phyloP scores from a whole-genome alignment of 1,284 basidiomycete genomes.

The Cutaneotrichosporon sp. region DNA sequence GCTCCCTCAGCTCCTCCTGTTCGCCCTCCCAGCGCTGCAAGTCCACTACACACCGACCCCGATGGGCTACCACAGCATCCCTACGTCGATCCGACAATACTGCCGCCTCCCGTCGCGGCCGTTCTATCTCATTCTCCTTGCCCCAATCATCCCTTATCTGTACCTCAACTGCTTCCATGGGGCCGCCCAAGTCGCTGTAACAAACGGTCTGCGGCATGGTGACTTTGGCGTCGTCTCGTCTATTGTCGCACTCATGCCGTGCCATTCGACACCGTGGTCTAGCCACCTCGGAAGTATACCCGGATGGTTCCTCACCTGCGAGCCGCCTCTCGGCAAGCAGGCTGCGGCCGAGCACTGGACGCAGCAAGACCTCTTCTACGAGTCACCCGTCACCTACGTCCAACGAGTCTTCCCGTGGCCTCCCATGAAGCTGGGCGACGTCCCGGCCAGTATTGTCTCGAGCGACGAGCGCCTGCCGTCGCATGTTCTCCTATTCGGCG shows the following conservation, averaged over 20 bases:
- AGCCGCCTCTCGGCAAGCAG: slow-evolving; percentile 67
- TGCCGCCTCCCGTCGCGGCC: slow-evolving; percentile 43
- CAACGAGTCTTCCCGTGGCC: slow-evolving; percentile 62
- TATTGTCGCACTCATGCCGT: slow-evolving; percentile 89
- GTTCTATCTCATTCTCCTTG: slow-evolving; percentile 59
- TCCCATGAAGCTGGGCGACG: slow-evolving; percentile 12
- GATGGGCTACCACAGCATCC: slow-evolving; percentile 16
- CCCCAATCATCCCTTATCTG: slow-evolving; percentile 61
- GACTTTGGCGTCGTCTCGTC: slow-evolving; percentile 48
- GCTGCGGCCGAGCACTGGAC: slow-evolving; percentile 62
- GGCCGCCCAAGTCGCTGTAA: slow-evolving; percentile 72
- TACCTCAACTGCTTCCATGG: slow-evolving; percentile 75
- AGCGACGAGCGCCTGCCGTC: slow-evolving; percentile 59
- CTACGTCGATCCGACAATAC: slow-evolving; percentile 44
- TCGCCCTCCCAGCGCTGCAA: slow-evolving; percentile 72
- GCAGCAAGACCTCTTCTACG: slow-evolving; percentile 82
- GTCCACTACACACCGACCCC: slow-evolving; percentile 56
- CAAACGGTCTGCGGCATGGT: slow-evolving; percentile 53
- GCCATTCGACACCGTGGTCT: slow-evolving; percentile 96
- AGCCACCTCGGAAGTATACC: slow-evolving; percentile 71
- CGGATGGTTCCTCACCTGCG: slow-evolving; percentile 84
- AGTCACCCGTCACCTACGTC: slow-evolving; percentile 66
- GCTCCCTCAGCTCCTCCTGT: slow-evolving; percentile 78
- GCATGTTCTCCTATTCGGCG: slow-evolving; percentile 77
- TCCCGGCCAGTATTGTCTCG: background rate